Base-by-base conservation (phyloP, 345 rosid species). In the Mercurialis annua region DNA sequence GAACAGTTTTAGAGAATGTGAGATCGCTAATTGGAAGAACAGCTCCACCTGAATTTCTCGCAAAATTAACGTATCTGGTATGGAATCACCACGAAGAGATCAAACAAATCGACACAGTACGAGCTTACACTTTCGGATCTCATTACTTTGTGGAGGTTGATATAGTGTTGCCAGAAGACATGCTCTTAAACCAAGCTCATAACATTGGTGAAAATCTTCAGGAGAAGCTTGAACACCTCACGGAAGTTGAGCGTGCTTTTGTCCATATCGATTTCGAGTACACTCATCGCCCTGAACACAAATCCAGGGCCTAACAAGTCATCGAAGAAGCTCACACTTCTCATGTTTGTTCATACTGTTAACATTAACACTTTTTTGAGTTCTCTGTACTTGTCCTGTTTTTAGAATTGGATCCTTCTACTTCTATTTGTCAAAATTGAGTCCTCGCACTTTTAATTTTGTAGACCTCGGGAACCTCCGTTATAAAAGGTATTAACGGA, bases 81-180 rank as follows among this genome's bases (percentile, higher is more conserved):
- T 90, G 97, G 97, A 90, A 88, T 77, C 97, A 90, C 68, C 81
- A 86, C n/a, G 78, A 88, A 66, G 82, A 81, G 70, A 86, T 90
- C 27, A 80, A 76, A 70, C 89, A 88, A 59, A 90, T 90, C 0
- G 95, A 88, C 65, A 90, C 92, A 0, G 97, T 90, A 50, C 82
- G 92, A 73, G 92, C 90, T 1, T 90, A 90, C 81, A 88, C 92
- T 6, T 86, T 86, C 60, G 95, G 97, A 8, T 80, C 88, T 1
- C 83, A 88, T 75, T 90, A 88, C 78, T 90, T 90, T 53, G 97
- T 88, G 60, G 95, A 90, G 77, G 95, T 90, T 0, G 91, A 90
- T 81, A 82, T 90, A 2, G 97, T 90, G 9, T 66, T 90, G 71
- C 88, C 90, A 0, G 84, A 73, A 71, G 88, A 90, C 66, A 90